A percentile compares a stretch with the other conserved stretches of the same genome.
Conservation (phyloP, 1,284 basidiomycete genomes). For the Violaceomyces palustris region DNA sequence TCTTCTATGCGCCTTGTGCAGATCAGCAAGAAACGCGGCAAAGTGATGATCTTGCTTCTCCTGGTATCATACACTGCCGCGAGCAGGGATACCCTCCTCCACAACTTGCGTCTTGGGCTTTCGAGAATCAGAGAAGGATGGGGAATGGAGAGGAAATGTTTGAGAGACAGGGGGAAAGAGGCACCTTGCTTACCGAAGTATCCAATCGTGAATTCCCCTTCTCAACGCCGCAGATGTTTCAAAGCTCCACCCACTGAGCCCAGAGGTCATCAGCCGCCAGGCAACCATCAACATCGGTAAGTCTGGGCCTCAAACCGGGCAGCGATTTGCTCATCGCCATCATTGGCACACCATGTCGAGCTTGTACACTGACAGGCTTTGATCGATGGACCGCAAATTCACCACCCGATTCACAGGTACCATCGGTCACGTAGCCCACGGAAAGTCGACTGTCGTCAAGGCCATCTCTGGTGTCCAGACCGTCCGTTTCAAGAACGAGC, state of each 20-base stretch:
- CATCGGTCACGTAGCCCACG: slow-evolving; percentile 62
- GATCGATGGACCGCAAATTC: not conserved
- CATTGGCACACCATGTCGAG: not conserved
- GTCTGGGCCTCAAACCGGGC: no score
- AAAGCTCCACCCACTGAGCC: slow-evolving; percentile 78
- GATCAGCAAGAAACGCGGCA: no score
- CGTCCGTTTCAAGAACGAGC: slow-evolving; percentile 96
- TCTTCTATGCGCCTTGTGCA: no score
- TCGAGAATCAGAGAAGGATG: no score
- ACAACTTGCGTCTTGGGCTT: no score
- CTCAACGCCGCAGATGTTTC: slow-evolving; percentile 41
- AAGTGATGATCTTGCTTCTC: no score
- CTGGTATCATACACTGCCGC: no score
- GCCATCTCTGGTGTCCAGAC: slow-evolving; percentile 99
- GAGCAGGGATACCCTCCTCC: no score
- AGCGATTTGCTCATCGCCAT: not conserved
- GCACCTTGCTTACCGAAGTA: no score
- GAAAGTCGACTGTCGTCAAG: slow-evolving; percentile 97
- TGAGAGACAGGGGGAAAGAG: no score
- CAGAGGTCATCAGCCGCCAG: slow-evolving; percentile 96
- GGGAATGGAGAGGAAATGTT: no score
- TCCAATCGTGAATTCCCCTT: no score
- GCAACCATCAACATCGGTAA: slow-evolving; percentile 59
- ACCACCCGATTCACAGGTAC: slow-evolving; percentile 15
- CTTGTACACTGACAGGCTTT: not conserved